Evolutionary conservation across 2,329 filamentous ascomycete species (phyloP).

Genomic region (Aureobasidium sp.): DNA sequence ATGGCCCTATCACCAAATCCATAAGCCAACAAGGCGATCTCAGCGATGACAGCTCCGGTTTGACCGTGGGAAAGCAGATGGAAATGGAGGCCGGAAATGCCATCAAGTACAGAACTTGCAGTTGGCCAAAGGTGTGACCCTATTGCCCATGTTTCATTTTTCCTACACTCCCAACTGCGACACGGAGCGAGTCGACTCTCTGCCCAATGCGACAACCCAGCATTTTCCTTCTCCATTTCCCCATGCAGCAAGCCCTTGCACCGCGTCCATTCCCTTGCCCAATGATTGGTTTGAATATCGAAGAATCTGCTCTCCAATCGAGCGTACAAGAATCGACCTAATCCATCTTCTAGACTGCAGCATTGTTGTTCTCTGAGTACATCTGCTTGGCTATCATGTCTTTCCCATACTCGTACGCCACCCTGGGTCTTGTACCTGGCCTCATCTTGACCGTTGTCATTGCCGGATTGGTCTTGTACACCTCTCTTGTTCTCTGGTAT

Average conservation of each 20-base stretch:
- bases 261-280: not conserved
- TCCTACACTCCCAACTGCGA: not conserved
- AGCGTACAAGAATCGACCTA: constrained; percentile 6
- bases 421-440: constrained; percentile 79
- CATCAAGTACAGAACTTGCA: constrained; percentile 89
- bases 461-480: constrained; percentile 75
- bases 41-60: constrained; percentile 28
- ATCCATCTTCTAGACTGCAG: constrained; percentile 57
- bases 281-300: not conserved
- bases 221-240: not conserved
- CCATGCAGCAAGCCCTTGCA: not conserved
- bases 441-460: constrained; percentile 76
- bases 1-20: constrained; percentile 30
- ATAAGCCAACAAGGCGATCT: constrained; percentile 22
- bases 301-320: not conserved
- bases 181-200: constrained; percentile 1
- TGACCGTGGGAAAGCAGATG: constrained; percentile 59
- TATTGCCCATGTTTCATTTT: constrained; percentile 6
- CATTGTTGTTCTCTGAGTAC: constrained; percentile 87
- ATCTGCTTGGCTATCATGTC: constrained; percentile 93
- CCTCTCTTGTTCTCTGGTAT: constrained; percentile 60
- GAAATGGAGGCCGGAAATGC: constrained; percentile 67
- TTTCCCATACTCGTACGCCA: constrained; percentile 86
- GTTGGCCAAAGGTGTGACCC: constrained; percentile 69
- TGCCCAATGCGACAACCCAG: not conserved